Percentiles rank a stretch among this genome's conserved stretches.
Evolutionary conservation across 129 eudicot species (phyloP).

Genomic region (Lactuca saligna): DNA sequence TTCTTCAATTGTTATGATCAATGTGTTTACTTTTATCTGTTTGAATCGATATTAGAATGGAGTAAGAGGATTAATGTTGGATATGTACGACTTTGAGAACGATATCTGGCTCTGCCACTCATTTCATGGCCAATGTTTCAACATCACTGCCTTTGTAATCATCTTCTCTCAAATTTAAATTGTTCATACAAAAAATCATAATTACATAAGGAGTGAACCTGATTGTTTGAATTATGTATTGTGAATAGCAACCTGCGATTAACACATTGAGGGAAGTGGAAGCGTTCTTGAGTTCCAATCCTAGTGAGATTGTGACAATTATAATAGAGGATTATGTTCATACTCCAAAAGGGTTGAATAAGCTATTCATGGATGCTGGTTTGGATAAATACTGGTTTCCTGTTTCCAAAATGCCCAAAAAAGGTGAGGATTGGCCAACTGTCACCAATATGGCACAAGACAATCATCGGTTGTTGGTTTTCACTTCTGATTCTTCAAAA

Average conservation of each 20-base stretch:
- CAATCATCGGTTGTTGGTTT: constrained; percentile 77
- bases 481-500: constrained; percentile 94
- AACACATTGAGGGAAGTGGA: constrained; percentile 95
- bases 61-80: constrained; percentile 99
- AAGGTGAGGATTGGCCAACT: constrained; percentile 94
- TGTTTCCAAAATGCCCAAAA: constrained; percentile 85
- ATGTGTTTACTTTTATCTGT: constrained; percentile 8
- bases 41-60: constrained; percentile 64
- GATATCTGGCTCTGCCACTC: constrained; percentile 99
- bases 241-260: constrained; percentile 83
- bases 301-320: constrained; percentile 85
- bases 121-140: constrained; percentile 78
- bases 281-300: constrained; percentile 78
- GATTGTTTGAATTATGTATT: constrained; percentile 6
- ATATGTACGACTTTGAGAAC: constrained; percentile 90
- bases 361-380: constrained; percentile 71
- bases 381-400: constrained; percentile 93
- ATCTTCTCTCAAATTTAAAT: background rate
- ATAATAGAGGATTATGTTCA: constrained; percentile 97
- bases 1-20: background rate
- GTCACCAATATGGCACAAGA: constrained; percentile 75
- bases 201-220: background rate
- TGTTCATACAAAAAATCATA: constrained; percentile 1
- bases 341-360: constrained; percentile 82
- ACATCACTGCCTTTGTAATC: constrained; percentile 94